Percentiles rank a stretch among this genome's conserved stretches.
phyloP scores from a whole-genome alignment of 768 basidiomycete species.

The Coprinopsis sp. region DNA sequence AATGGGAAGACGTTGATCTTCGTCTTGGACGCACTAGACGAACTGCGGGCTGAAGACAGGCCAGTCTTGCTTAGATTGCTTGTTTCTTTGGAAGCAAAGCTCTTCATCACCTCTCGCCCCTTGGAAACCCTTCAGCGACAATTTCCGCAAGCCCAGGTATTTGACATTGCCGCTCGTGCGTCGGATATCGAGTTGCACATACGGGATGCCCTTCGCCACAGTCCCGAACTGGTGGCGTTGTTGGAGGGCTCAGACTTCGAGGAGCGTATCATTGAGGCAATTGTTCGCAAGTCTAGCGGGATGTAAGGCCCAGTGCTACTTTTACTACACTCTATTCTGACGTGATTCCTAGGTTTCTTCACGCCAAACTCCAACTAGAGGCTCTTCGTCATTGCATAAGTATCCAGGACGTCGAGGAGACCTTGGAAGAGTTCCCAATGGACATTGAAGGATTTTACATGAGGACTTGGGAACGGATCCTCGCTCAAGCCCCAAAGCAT shows the following conservation, averaged over 20 bases:
- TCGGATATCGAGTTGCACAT: not conserved
- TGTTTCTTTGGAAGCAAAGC: not conserved
- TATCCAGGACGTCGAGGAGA: not conserved
- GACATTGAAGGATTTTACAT: not conserved
- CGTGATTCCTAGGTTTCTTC: not conserved
- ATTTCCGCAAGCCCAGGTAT: not conserved
- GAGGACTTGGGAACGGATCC: not conserved
- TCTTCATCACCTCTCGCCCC: not conserved
- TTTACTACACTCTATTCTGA: too few relatives aligned
- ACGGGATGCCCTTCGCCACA: not conserved
- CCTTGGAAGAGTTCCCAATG: not conserved
- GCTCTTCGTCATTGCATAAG: not conserved
- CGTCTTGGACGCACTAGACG: not conserved
- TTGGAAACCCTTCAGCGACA: not conserved
- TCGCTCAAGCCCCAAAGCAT: too few relatives aligned
- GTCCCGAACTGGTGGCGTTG: not conserved
- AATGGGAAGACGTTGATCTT: not conserved
- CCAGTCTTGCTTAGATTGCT: not conserved
- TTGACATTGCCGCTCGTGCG: not conserved
- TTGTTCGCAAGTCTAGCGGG: too few relatives aligned
- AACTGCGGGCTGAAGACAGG: not conserved
- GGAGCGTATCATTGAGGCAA: too few relatives aligned
- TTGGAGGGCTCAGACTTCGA: too few relatives aligned
- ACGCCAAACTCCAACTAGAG: not conserved
- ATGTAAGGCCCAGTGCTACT: too few relatives aligned